A percentile compares a stretch with the other conserved stretches of the same genome.
Evolutionary conservation across 2,329 filamentous ascomycete genomes (phyloP).

Genomic region (Mariannaea elegans): DNA sequence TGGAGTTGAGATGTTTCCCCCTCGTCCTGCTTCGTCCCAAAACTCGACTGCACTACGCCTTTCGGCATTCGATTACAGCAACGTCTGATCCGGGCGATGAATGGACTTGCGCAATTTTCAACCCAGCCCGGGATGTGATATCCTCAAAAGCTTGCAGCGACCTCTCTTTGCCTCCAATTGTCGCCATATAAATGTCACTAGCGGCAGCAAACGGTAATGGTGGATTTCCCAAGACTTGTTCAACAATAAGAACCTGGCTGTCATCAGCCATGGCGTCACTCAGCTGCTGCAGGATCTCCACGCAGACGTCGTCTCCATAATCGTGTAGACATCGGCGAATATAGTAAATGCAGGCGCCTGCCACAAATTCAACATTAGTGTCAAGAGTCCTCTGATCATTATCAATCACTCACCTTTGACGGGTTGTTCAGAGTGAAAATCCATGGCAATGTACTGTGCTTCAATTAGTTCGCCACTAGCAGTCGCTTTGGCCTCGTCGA

Average conservation of each 20-base stretch:
- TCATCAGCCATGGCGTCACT: conserved; percentile 1
- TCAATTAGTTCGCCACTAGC: neutral
- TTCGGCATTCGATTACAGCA: conserved; percentile 9
- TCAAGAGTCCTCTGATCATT: neutral
- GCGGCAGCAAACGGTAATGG: conserved; percentile 3
- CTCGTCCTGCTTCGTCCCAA: neutral
- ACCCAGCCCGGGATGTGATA: neutral
- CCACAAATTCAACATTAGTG: neutral
- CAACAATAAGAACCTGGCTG: conserved; percentile 9
- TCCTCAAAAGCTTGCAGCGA: neutral
- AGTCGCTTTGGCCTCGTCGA: neutral
- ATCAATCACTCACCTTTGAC: conserved; percentile 7
- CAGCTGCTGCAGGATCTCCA: neutral
- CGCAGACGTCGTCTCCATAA: conserved; percentile 3
- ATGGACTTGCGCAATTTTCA: conserved; percentile 1
- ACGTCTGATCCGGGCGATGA: neutral
- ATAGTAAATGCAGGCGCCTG: conserved; percentile 1
- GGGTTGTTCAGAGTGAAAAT: conserved; percentile 11
- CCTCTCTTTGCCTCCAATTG: conserved; percentile 11
- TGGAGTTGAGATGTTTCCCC: neutral
- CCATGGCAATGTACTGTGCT: conserved; percentile 9
- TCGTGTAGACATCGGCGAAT: conserved; percentile 15
- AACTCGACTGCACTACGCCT: neutral
- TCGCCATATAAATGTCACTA: conserved; percentile 11
- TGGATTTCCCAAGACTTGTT: conserved; percentile 5